Conservation (phyloP, 805 yeast genomes). For the Saccharomycopsis malanga region DNA sequence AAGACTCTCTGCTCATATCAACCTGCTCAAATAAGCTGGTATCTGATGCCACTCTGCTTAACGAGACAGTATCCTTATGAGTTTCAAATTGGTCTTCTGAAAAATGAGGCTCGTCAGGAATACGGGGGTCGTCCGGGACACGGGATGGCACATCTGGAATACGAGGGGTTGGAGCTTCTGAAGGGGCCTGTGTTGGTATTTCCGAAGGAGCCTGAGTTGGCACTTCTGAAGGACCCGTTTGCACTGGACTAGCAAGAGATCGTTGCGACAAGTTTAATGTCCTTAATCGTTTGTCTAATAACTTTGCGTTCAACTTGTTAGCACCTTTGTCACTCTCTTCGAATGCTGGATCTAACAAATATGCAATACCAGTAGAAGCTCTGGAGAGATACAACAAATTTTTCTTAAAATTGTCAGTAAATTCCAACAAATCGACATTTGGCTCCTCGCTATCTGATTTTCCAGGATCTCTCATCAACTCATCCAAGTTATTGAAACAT, state of each 20-base stretch:
- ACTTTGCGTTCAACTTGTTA: conserved; percentile 12
- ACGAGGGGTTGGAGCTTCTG: conserved; percentile 3
- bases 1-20: conserved; percentile 5
- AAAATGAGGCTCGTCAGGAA: not conserved
- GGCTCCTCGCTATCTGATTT: not conserved
- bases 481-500: conserved; percentile 38
- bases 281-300: conserved; percentile 15
- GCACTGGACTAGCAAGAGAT: conserved; percentile 1
- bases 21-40: conserved; percentile 6
- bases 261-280: conserved; percentile 17
- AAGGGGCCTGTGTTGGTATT: not conserved
- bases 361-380: conserved; percentile 61
- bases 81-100: conserved; percentile 18
- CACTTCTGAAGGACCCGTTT: not conserved
- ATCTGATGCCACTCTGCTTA: conserved; percentile 8
- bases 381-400: conserved; percentile 52
- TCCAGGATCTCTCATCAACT: conserved; percentile 22
- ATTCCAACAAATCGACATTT: conserved; percentile 23
- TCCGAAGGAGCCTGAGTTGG: not conserved
- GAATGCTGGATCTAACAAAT: conserved; percentile 66
- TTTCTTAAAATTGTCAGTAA: conserved; percentile 48
- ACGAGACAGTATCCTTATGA: conserved; percentile 24
- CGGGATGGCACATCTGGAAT: not conserved
- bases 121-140: not conserved
- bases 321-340: conserved; percentile 35